Base-by-base conservation (phyloP, 2,329 filamentous ascomycete species). In the Huntiella omanensis region DNA sequence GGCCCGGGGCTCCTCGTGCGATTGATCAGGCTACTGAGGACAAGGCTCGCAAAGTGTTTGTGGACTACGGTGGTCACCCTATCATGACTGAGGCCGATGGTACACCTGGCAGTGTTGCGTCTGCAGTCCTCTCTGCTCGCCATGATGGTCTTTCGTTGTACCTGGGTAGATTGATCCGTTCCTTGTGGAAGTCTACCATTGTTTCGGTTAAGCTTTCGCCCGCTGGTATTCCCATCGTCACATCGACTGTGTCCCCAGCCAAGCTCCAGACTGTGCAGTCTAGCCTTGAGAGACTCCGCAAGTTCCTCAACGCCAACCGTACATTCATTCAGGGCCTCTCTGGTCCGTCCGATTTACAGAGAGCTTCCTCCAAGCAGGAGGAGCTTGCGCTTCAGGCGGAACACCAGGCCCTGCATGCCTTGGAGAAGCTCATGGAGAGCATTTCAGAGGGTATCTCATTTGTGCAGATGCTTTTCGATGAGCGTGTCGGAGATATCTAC, bases 381-480 rank as follows among this genome's bases (percentile, higher is more conserved):
- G 88, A 96, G 60, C 75, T 94, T 41, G 84, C 87, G 1, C 68
- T 94, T 16, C 88, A 95, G 59, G 88, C 85, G 11, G 91, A 98
- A 60, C 88, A 98, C 58, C 83, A 92, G 54, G 87, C 87, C 8
- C 71, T 98, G 52, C 81, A 91, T 56, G 85, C 85, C 2, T 66
- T 98, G 42, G 75, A 93, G 51, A 78, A 81, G 52, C 69, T 98
- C 17, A 84, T 95, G 60, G 79, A 80, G 46, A 85, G 85, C 59
- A 91, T 95, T 35, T 87, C 91, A 5, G 91, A 98, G 60, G 91
- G 91, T 3, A 94, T 98, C 44, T 93, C 88, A 0, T 98, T 98
- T 55, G 85, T 95, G 3, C 70, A 88, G 16, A 91, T 95, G 58
- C 70, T 98, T 1, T 96, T 96, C 51, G 88, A 96, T 53, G 88